Evolutionary conservation across 2,329 filamentous ascomycete genomes (phyloP), one percentile per base, ranked within the genome.

Genomic region (Colletotrichum brevisporum): DNA sequence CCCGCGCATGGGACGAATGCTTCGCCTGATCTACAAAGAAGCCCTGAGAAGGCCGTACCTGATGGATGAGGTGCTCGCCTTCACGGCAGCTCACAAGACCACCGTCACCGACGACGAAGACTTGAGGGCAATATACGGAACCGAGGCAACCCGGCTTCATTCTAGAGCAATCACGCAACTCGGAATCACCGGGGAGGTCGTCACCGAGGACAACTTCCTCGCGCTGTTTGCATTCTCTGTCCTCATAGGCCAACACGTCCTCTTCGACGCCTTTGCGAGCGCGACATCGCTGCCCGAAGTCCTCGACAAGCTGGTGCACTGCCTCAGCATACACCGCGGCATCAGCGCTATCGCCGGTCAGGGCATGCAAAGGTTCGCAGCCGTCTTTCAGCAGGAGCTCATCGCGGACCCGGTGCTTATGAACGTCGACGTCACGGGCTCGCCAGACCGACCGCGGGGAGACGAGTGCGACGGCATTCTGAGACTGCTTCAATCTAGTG

Each of bases 11-110:
- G 47, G 27, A 5, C 16, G 15, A 1, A 5, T 63, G 1, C 3
- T 63, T 16, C 26, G 52, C 5, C 16, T 63, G 21, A 51, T 5
- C 6, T 47, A 45, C 3, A 18, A 21, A 13, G 58, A 63, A 21
- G 59, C 52, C 3, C 18, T 67, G 13, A 73, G 74, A 39, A 76
- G 77, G 2, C 84, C 83, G 1, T 86, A 83, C 60, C 78, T 85
- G 4, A 80, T 86, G 69, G 83, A 86, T 59, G 78, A 85, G 70
- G 51, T 85, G 4, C 78, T 87, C 6, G 84, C 83, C 59, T 73
- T 84, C 50, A 78, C 83, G 10, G 83, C 84, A 3, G 76, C 83
- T 1, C 83, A 87, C 69, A 71, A 77, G 55, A 80, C 78, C 64
- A 77, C 74, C 4, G 69, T 78, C 2, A 73, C 74, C 4, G 15